These are phyloP conservation scores for Rhodomyrtus psidioides DNA, from an alignment of 441 rosid genomes.

Conservation along the genomic window DNA sequence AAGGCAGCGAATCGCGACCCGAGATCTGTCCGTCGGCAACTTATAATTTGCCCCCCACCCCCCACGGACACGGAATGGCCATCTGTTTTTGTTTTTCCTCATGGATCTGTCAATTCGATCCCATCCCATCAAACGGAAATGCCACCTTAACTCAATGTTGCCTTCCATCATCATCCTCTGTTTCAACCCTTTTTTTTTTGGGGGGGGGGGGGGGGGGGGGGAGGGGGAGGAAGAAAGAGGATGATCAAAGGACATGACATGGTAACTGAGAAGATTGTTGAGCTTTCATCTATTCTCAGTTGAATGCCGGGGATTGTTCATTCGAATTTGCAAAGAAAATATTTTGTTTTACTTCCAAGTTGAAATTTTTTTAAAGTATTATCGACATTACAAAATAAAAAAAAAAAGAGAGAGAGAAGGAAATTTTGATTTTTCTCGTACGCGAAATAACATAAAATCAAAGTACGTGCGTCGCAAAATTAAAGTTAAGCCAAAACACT, in stretches of 20 bases:
- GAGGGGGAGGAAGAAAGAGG: too few species aligned
- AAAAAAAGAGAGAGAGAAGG: not conserved
- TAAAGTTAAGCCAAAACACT: not conserved
- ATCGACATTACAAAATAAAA: not conserved
- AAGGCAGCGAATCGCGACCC: not conserved
- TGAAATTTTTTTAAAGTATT: not conserved
- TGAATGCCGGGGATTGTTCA: not conserved
- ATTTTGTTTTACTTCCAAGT: not conserved
- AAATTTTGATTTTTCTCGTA: too few species aligned
- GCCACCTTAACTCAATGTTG: not conserved
- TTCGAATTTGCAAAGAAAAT: not conserved
- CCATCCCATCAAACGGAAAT: not conserved
- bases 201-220: too few species aligned
- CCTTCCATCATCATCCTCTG: not conserved
- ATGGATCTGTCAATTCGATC: not conserved
- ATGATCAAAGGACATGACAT: not conserved
- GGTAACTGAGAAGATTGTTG: not conserved
- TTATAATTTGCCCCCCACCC: not conserved
- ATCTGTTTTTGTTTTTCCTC: not conserved
- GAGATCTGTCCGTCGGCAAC: not conserved
- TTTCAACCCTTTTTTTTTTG: not conserved
- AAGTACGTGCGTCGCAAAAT: not conserved
- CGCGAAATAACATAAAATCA: not conserved
- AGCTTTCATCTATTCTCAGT: not conserved
- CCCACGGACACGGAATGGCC: not conserved